phyloP scores from a whole-genome alignment of 139 green algal genomes.

The Coelastrella sp. region DNA sequence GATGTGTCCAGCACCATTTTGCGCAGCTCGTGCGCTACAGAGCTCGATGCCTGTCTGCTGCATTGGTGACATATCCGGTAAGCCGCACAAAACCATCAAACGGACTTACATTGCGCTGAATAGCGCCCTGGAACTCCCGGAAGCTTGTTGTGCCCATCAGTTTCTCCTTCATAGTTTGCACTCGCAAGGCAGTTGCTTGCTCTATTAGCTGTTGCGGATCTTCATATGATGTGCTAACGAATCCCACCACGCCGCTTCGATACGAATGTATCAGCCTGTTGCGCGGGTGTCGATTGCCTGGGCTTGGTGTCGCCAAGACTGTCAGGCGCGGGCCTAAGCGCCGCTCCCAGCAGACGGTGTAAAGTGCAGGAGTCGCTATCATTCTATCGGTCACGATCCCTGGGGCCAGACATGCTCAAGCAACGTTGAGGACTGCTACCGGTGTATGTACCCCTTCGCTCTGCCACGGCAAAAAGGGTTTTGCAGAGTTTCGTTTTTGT shows the following conservation, averaged over 20 bases:
- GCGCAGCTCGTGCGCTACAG: too few species aligned
- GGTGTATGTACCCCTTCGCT: too few species aligned
- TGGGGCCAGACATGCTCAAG: too few species aligned
- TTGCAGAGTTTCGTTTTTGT: too few species aligned
- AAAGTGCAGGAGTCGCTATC: too few species aligned
- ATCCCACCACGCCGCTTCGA: background rate
- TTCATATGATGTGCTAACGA: background rate
- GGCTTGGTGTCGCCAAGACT: background rate
- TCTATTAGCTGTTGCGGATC: background rate
- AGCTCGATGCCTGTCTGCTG: background rate
- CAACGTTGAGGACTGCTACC: too few species aligned
- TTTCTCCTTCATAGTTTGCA: constrained; percentile 22
- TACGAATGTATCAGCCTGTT: background rate
- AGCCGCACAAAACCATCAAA: too few species aligned
- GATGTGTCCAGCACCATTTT: too few species aligned
- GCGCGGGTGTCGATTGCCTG: background rate
- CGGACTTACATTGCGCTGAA: background rate
- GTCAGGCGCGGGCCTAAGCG: background rate
- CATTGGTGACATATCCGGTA: too few species aligned
- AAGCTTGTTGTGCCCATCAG: constrained; percentile 10
- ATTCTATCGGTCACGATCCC: too few species aligned
- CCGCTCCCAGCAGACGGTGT: too few species aligned
- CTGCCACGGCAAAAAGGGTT: too few species aligned
- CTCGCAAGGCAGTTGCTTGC: background rate
- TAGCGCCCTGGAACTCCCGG: constrained; percentile 11